Evolutionary conservation across 2,329 filamentous ascomycete species (phyloP), one percentile per base, ranked within the genome.

Genomic region (Diaporthe citri): DNA sequence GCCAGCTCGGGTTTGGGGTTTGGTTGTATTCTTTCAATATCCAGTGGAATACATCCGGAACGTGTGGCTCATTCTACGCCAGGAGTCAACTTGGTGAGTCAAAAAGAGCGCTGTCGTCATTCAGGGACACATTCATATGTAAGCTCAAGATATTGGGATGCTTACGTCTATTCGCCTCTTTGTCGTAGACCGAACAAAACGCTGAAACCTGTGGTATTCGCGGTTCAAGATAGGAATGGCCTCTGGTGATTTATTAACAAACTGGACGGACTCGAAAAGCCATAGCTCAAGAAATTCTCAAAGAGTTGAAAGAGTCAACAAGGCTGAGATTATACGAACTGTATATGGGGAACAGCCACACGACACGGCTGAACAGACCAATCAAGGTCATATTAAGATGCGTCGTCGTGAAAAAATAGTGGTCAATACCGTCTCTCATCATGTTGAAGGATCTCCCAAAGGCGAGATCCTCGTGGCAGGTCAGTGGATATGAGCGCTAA

Each of bases 391-490:
- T 80, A 8, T 77, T 78, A 7, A 74, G 72, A 36, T 80, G 80
- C 4, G 79, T 59, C 1, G 78, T 77, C 10, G 74, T 78, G 78
- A 82, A 81, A 36, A 77, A 82, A 70, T 78, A 79, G 59, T 80
- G 79, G 51, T 79, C 78, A 13, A 79, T 72, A 4, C 80, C 81
- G 1, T 77, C 75, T 36, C 73, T 75, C 20, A 86, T 78, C 83
- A 83, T 83, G 13, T 81, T 77, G 60, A 84, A 86, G 7, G 79
- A 78, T 41, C 81, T 79, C 0, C 82, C 83, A 59, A 86, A 86
- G 6, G 82, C 84, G 51, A 86, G 78, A 64, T 86, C 83, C 2
- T 67, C 12, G 31, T 22, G 31, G 39, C 22, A 52, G 8, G 64
- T 67, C 34, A 67, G 46, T 22, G 34, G 15, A 17, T 13, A 10